Conservation (phyloP, 345 rosid genomes). For the Linum usitatissimum region DNA sequence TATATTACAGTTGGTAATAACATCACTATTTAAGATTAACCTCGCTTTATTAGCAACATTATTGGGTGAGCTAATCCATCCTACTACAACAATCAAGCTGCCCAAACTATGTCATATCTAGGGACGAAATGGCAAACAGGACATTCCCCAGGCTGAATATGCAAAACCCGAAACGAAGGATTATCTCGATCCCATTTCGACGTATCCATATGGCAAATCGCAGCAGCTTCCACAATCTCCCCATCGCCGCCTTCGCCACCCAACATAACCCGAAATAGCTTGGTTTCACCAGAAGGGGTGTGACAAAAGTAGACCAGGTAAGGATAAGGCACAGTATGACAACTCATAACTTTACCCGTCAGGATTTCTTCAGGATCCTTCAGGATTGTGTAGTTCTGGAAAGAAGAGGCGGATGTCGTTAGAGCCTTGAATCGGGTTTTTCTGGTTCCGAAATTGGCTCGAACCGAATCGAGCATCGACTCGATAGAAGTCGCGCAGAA, state of each 20-base stretch:
- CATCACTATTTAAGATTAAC: too few species aligned
- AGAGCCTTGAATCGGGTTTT: too few species aligned
- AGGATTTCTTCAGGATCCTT: not conserved
- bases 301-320: conserved; percentile 1
- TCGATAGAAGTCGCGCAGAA: not conserved
- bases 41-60: too few species aligned
- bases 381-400: not conserved
- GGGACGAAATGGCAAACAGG: conserved; percentile 1
- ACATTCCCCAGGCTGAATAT: not conserved
- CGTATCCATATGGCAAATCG: not conserved
- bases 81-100: too few species aligned
- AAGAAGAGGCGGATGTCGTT: not conserved
- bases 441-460: too few species aligned
- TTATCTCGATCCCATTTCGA: not conserved
- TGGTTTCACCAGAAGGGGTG: not conserved
- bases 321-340: not conserved
- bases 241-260: not conserved
- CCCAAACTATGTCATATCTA: not conserved
- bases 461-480: not conserved
- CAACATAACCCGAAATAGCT: not conserved
- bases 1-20: too few species aligned
- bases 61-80: too few species aligned
- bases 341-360: not conserved
- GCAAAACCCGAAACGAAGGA: not conserved
- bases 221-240: not conserved